phyloP scores from a whole-genome alignment of 257 asterid species.

The Gentiana dahurica region DNA sequence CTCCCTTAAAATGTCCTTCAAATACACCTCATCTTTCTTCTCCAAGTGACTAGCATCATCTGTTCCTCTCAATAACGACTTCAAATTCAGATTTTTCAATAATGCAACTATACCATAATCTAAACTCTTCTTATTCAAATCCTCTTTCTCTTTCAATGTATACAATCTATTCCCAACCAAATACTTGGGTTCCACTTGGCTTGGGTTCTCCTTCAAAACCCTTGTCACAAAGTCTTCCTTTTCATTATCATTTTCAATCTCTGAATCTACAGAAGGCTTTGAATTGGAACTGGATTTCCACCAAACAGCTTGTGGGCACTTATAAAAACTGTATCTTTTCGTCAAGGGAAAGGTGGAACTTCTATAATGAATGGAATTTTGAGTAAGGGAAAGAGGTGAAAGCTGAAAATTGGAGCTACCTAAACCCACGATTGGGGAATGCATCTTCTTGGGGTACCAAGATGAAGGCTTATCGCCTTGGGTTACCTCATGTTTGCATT shows the following conservation, averaged over 20 bases:
- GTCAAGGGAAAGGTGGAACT: constrained; percentile 16
- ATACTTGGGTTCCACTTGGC: constrained; percentile 82
- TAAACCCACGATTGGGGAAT: constrained; percentile 6
- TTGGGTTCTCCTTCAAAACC: constrained; percentile 87
- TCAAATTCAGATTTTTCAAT: constrained; percentile 47
- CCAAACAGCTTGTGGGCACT: constrained; percentile 27
- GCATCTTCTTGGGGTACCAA: constrained; percentile 3
- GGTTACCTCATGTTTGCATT: not conserved
- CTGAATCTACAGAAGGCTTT: constrained; percentile 21
- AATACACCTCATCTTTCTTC: constrained; percentile 51
- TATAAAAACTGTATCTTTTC: constrained; percentile 18
- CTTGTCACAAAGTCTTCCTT: constrained; percentile 75
- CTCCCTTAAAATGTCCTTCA: constrained; percentile 91
- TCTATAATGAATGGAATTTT: constrained; percentile 19
- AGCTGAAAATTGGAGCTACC: constrained; percentile 5
- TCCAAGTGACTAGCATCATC: constrained; percentile 17
- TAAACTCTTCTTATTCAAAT: constrained; percentile 33
- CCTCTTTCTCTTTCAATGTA: constrained; percentile 72
- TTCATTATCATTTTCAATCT: constrained; percentile 10
- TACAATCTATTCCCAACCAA: constrained; percentile 62
- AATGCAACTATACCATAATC: constrained; percentile 31
- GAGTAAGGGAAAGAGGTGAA: constrained; percentile 14
- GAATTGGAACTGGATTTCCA: constrained; percentile 36
- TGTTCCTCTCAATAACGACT: constrained; percentile 28
- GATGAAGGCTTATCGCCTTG: constrained; percentile 1